Conservation (phyloP, 2,329 filamentous ascomycete species). For the Hymenoscyphus fraxineus region DNA sequence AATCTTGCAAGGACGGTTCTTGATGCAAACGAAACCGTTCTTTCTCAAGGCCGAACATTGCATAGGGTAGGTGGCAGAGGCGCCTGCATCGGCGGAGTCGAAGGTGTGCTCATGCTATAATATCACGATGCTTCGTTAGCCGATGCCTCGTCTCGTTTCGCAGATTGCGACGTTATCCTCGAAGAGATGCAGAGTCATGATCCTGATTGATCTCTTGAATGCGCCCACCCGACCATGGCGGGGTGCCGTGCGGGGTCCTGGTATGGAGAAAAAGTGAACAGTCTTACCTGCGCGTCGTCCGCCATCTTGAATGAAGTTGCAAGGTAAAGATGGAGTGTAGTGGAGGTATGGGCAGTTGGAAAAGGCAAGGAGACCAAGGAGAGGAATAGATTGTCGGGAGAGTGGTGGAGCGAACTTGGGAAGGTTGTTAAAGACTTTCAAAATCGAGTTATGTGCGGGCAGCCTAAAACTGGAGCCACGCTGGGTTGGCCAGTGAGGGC, state of each 20-base stretch:
- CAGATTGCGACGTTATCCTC: background rate
- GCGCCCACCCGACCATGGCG: conserved; percentile 30
- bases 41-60: conserved; percentile 99
- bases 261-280: conserved; percentile 17
- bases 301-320: conserved; percentile 52
- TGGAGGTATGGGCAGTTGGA: conserved; percentile 15
- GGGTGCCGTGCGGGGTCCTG: conserved; percentile 31
- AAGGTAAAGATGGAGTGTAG: conserved; percentile 25
- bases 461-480: background rate
- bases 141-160: background rate
- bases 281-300: conserved; percentile 62
- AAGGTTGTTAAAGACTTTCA: conserved; percentile 1
- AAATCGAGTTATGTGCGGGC: background rate
- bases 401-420: conserved; percentile 8
- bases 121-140: conserved; percentile 12
- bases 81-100: conserved; percentile 93
- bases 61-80: conserved; percentile 91
- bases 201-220: conserved; percentile 10
- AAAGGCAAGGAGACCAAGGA: conserved; percentile 16
- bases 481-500: background rate
- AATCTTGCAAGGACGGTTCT: conserved; percentile 99
- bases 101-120: conserved; percentile 57
- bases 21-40: conserved; percentile 98
- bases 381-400: conserved; percentile 26
- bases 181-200: background rate